Conservation (phyloP, 2,329 filamentous ascomycete genomes). For the Aspergillus thermomutatus region DNA sequence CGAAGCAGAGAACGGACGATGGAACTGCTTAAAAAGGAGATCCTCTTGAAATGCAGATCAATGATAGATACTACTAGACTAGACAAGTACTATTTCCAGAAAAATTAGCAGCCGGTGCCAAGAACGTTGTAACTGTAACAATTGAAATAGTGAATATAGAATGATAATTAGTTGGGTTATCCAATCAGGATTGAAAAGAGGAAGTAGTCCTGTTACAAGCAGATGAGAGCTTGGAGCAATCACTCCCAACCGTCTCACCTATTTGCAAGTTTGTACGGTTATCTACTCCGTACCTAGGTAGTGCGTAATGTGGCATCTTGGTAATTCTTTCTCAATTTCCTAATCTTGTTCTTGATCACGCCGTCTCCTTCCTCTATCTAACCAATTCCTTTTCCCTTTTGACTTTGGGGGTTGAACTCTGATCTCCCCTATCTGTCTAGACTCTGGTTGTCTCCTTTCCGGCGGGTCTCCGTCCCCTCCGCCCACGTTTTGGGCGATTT, state of each 20-base stretch:
- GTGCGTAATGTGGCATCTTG: neutral
- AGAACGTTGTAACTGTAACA: neutral
- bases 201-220: neutral
- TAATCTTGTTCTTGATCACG: neutral
- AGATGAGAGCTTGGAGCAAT: neutral
- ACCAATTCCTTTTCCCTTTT: neutral
- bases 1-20: neutral
- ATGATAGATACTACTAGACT: neutral
- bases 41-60: neutral
- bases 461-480: neutral
- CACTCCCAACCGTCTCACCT: neutral
- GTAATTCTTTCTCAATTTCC: neutral
- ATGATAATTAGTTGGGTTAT: neutral
- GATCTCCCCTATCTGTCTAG: neutral
- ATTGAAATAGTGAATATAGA: neutral
- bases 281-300: too few relatives aligned
- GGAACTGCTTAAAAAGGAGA: neutral
- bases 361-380: neutral
- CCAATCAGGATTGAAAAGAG: neutral
- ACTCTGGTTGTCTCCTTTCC: neutral
- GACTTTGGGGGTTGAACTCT: neutral
- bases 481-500: constrained; percentile 3
- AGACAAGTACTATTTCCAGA: neutral
- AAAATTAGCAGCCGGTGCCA: neutral
- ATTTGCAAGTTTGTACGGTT: neutral